A percentile compares a stretch with the other conserved stretches of the same genome.
Conservation (phyloP, 148 eudicot genomes). For the Silene uniflora region DNA sequence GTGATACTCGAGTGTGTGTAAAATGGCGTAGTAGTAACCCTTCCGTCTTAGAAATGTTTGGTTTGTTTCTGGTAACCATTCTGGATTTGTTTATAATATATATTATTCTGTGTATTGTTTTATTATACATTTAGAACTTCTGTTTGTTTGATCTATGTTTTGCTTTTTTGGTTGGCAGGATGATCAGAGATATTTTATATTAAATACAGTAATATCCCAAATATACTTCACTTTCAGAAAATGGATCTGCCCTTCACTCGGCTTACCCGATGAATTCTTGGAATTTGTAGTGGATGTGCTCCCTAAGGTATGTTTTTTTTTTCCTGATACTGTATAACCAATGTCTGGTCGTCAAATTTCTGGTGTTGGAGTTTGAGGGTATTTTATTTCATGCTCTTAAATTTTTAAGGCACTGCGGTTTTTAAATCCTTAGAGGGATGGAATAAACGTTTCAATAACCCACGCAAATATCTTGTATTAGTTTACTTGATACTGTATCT, state of each 20-base stretch:
- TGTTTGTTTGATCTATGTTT: slow-evolving; percentile 6
- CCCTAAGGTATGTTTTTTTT: slow-evolving; percentile 48
- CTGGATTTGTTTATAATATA: background rate
- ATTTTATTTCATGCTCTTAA: background rate
- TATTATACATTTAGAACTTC: background rate
- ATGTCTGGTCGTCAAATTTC: background rate
- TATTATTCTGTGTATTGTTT: background rate
- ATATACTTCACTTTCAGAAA: slow-evolving; percentile 55
- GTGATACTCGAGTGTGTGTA: background rate
- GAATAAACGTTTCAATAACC: background rate
- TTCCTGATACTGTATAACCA: background rate
- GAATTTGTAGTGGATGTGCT: slow-evolving; percentile 52
- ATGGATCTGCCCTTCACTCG: slow-evolving; percentile 41
- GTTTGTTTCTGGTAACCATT: background rate
- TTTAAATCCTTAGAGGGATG: background rate
- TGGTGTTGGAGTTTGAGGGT: background rate
- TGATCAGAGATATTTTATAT: slow-evolving; percentile 51
- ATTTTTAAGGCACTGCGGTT: background rate
- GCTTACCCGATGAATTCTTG: slow-evolving; percentile 56
- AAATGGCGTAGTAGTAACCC: background rate
- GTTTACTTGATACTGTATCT: background rate
- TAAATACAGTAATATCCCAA: slow-evolving; percentile 56
- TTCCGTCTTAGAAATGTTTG: background rate
- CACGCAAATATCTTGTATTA: background rate
- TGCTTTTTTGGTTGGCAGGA: slow-evolving; percentile 47